Percentiles rank a stretch among this genome's conserved stretches.
Evolutionary conservation across 768 basidiomycete genomes (phyloP).

Genomic region (Dioszegia hungarica): DNA sequence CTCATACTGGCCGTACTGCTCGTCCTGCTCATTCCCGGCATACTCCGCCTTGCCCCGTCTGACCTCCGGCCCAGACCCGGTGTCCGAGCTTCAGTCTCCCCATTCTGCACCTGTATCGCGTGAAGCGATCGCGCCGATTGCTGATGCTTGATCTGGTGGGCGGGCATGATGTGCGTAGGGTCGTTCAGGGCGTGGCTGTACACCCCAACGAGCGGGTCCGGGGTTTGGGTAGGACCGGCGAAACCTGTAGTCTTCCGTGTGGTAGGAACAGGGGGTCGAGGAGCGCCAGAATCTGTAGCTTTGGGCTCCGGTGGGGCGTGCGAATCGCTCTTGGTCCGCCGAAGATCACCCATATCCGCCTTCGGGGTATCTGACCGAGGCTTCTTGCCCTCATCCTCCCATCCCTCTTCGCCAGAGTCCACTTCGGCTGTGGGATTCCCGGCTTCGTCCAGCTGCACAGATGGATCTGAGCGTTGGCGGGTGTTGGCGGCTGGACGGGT

Average conservation of each 20-base stretch:
- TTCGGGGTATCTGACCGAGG: neutral
- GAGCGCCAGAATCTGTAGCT: neutral
- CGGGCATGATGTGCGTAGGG: slow-evolving; percentile 23
- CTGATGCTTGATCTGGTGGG: slow-evolving; percentile 22
- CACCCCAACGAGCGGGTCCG: slow-evolving; percentile 25
- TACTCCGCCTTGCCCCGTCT: slow-evolving; percentile 1
- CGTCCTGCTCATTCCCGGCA: slow-evolving; percentile 5
- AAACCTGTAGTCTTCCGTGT: slow-evolving; percentile 32
- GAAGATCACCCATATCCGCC: slow-evolving; percentile 6
- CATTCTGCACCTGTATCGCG: slow-evolving; percentile 5
- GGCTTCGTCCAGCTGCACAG: slow-evolving; percentile 17
- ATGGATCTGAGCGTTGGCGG: slow-evolving; percentile 15
- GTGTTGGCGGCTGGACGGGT: slow-evolving; percentile 7
- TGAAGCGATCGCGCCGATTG: slow-evolving; percentile 8
- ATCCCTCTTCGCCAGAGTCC: slow-evolving; percentile 31
- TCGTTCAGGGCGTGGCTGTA: slow-evolving; percentile 23
- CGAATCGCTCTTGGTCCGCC: slow-evolving; percentile 32
- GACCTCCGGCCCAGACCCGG: neutral
- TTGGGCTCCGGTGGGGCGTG: slow-evolving; percentile 2
- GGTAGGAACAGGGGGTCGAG: neutral
- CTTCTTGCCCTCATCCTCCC: slow-evolving; percentile 26
- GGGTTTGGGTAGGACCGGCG: slow-evolving; percentile 24
- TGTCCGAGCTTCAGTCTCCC: neutral
- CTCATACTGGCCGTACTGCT: neutral
- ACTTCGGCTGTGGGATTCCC: slow-evolving; percentile 10